Evolutionary conservation across 345 rosid species (phyloP).

Genomic region (Moricandia moricandioides): DNA sequence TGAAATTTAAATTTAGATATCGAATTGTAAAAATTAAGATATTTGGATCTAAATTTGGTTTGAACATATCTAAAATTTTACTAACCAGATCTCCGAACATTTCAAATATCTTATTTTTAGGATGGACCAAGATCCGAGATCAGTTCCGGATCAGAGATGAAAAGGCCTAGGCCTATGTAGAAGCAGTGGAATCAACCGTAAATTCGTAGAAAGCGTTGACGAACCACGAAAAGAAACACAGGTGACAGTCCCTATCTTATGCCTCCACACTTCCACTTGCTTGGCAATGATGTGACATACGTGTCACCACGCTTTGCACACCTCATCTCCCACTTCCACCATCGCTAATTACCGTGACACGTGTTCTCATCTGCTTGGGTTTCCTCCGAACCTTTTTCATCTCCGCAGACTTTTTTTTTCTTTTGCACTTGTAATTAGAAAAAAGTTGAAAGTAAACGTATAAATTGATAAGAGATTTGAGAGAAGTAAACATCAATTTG

Average conservation of each 20-base stretch:
- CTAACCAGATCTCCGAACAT: too few relatives aligned
- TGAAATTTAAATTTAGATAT: too few relatives aligned
- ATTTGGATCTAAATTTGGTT: too few relatives aligned
- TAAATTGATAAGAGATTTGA: conserved; percentile 18
- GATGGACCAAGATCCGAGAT: too few relatives aligned
- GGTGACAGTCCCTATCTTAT: conserved; percentile 16
- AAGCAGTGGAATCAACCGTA: background rate
- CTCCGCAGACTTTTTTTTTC: background rate
- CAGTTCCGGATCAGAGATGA: too few relatives aligned
- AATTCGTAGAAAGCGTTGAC: conserved; percentile 17
- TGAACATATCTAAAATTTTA: too few relatives aligned
- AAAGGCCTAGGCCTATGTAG: too few relatives aligned
- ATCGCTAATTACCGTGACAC: background rate
- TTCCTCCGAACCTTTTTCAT: background rate
- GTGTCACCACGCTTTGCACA: conserved; percentile 27
- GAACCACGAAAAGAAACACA: background rate
- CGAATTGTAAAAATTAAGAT: too few relatives aligned
- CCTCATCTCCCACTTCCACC: conserved; percentile 29
- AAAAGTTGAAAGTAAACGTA: conserved; percentile 8
- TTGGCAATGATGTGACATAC: conserved; percentile 30
- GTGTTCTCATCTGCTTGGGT: conserved; percentile 13
- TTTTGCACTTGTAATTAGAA: background rate
- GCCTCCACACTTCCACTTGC: conserved; percentile 39
- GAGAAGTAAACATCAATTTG: conserved; percentile 19
- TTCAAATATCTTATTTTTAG: too few relatives aligned